Base-by-base conservation (phyloP, 1,284 basidiomycete genomes). In the Pascua sp. region DNA sequence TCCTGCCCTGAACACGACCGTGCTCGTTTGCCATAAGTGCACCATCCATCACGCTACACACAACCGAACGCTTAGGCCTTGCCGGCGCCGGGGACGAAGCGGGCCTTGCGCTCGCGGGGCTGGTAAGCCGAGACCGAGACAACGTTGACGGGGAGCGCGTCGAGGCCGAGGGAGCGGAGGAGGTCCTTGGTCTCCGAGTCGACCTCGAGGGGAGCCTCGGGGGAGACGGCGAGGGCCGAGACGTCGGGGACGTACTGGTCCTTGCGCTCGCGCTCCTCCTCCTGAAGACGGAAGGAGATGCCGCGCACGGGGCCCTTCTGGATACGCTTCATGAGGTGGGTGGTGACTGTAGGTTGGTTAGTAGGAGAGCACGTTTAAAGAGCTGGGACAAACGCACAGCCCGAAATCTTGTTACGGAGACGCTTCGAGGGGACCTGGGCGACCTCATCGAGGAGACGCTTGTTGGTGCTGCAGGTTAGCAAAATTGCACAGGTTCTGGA, bases 241-340 rank as follows among this genome's bases (percentile, higher is more conserved):
- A 95, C 86, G 75, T 96, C 93, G 67, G 93, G 93, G 55, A 96
- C 92, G 80, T 94, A 96, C 83, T 95, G 93, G 79, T 97, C 94
- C 86, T 98, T 98, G 77, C 95, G 85, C 83, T 99, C 96, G 68
- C 96, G 87, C 83, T 99, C 96, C 82, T 99, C 96, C 79, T 98
- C 96, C 80, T 99, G 96, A 69, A 99, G 89, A 83, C 97, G 97
- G 92, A 98, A 99, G 66, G 94, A 98, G 80, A 99, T 98, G 75
- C 96, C 96, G 72, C 94, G 92, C 66, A 99, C 96, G 72, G 96
- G 96, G n/a, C 95, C 95, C 68, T 88, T 88, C 81, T 97, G 92
- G 76, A 99, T 99, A 76, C 96, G 92, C 86, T 94, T 98, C 96
- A 99, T 99, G 78, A 99, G 84, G 80, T 99, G 96, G 73, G 95